These are phyloP conservation scores for Cordyceps cicadae DNA, from an alignment of 2,329 filamentous ascomycete genomes.

Conservation along the genomic window DNA sequence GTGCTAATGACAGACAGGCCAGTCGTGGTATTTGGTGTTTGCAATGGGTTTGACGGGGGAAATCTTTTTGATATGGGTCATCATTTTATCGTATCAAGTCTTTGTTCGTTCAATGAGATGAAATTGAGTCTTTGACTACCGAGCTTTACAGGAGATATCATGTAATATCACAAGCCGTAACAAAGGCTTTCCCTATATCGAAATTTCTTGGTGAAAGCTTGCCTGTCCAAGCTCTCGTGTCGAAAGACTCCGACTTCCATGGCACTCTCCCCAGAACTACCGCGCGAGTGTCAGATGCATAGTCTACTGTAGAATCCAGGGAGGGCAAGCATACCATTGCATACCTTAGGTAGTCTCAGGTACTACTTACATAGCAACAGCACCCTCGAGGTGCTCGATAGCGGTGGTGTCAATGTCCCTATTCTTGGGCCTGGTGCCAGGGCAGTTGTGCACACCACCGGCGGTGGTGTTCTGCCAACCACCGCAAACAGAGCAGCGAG, in stretches of 20 bases:
- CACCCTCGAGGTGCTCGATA: not conserved
- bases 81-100: slow-evolving; percentile 59
- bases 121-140: too few species aligned
- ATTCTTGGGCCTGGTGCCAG: not conserved
- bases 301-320: not conserved
- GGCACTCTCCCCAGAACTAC: not conserved
- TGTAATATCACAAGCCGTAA: too few species aligned
- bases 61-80: slow-evolving; percentile 58
- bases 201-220: not conserved
- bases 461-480: not conserved
- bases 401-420: not conserved
- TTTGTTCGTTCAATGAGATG: slow-evolving; percentile 36
- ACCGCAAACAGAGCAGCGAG: not conserved
- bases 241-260: too few species aligned
- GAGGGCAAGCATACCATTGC: not conserved
- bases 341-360: too few species aligned
- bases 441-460: not conserved
- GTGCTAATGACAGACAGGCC: slow-evolving; percentile 32
- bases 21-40: slow-evolving; percentile 58
- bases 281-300: not conserved
- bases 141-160: too few species aligned
- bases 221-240: too few species aligned
- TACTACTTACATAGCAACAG: too few species aligned
- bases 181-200: too few species aligned
- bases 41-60: slow-evolving; percentile 52